Conservation (phyloP, 108 stramenopile species). For the Conticribra weissflogii region DNA sequence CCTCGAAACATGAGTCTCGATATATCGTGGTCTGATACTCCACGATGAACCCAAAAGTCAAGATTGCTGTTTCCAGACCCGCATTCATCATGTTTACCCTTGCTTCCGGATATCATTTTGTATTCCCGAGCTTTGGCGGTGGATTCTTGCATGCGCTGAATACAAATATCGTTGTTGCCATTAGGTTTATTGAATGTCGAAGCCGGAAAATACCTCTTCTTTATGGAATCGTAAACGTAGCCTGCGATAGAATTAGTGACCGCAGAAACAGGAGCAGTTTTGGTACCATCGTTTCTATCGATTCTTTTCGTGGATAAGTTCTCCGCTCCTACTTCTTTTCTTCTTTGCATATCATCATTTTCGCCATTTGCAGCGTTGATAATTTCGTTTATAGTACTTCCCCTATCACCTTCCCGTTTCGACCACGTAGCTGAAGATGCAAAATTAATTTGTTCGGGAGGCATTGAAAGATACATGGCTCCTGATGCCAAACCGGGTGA, state of each 20-base stretch:
- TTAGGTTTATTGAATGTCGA: constrained; percentile 22
- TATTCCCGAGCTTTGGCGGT: background rate
- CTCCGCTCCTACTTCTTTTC: too few relatives aligned
- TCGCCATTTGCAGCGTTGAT: too few relatives aligned
- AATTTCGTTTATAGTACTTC: background rate
- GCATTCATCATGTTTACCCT: too few relatives aligned
- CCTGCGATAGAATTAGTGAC: constrained; percentile 10
- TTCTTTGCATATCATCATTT: too few relatives aligned
- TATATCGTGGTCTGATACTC: too few relatives aligned
- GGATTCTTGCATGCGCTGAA: constrained; percentile 22
- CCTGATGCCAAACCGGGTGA: background rate
- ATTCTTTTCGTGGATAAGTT: background rate
- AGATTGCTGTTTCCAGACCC: too few relatives aligned
- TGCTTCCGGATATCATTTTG: background rate
- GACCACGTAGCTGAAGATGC: background rate
- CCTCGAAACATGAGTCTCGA: too few relatives aligned
- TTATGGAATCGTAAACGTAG: constrained; percentile 33
- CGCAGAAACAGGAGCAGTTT: too few relatives aligned
- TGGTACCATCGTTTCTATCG: background rate
- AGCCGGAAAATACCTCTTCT: constrained; percentile 37
- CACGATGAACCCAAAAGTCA: too few relatives aligned
- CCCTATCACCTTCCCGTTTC: background rate
- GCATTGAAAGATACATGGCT: background rate
- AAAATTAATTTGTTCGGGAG: background rate
- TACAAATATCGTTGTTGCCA: constrained; percentile 34